Percentiles rank a stretch among this genome's conserved stretches.
phyloP scores from a whole-genome alignment of 2,329 filamentous ascomycete genomes.

The Chaetomium globosum region DNA sequence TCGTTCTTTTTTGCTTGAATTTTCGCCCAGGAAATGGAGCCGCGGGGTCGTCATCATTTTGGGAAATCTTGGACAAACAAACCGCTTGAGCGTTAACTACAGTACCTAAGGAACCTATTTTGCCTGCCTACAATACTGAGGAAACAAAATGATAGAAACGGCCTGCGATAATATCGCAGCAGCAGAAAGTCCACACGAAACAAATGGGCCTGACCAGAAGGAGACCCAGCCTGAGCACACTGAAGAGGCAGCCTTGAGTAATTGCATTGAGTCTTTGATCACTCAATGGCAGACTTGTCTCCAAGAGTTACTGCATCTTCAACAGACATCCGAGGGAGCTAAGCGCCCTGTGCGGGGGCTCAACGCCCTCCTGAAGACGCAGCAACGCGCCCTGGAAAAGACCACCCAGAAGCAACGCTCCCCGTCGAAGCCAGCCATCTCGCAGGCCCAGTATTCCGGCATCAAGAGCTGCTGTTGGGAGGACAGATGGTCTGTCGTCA shows the following conservation, averaged over 20 bases:
- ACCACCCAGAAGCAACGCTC: slow-evolving; percentile 28
- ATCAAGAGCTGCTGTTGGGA: slow-evolving; percentile 36
- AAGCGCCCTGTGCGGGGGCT: slow-evolving; percentile 32
- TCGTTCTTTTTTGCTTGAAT: neutral
- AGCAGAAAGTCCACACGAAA: neutral
- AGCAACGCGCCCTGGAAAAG: slow-evolving; percentile 35
- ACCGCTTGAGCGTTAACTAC: neutral
- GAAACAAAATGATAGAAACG: neutral
- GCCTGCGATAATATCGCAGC: neutral
- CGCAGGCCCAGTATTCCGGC: slow-evolving; percentile 34
- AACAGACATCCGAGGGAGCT: slow-evolving; percentile 26
- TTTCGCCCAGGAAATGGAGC: neutral
- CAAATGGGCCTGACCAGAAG: neutral
- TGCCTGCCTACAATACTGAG: no score
- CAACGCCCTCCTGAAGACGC: slow-evolving; percentile 32
- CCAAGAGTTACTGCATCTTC: slow-evolving; percentile 31
- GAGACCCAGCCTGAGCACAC: neutral
- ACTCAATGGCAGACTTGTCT: slow-evolving; percentile 32
- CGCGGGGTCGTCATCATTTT: neutral
- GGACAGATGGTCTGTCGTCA: slow-evolving; percentile 39
- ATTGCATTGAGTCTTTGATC: slow-evolving; percentile 32
- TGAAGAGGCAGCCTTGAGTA: slow-evolving; percentile 12
- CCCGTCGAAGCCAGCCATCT: slow-evolving; percentile 21
- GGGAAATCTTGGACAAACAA: neutral
- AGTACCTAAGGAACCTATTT: no score